These are phyloP conservation scores for Ruellia speciosa DNA, from an alignment of 305 asterid species.

Conservation along the genomic window DNA sequence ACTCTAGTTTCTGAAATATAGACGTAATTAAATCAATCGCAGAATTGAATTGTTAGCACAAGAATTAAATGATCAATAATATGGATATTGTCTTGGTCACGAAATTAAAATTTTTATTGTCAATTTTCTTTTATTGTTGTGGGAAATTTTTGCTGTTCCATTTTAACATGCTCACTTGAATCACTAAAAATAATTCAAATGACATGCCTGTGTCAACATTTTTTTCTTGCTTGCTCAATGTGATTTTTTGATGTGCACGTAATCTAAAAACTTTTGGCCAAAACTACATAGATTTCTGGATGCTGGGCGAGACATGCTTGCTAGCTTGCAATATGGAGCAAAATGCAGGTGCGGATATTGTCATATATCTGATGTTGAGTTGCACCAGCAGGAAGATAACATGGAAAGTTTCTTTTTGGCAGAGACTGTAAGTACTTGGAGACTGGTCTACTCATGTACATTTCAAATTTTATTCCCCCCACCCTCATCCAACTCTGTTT, in stretches of 20 bases:
- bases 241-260: not conserved
- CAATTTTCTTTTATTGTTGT: not conserved
- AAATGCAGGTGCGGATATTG: constrained; percentile 95
- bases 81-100: not conserved
- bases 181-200: too few species aligned
- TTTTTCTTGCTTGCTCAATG: too few species aligned
- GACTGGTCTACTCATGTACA: not conserved
- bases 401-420: constrained; percentile 99
- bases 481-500: too few species aligned
- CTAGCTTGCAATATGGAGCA: constrained; percentile 88
- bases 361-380: constrained; percentile 90
- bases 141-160: not conserved
- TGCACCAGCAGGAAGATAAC: constrained; percentile 88
- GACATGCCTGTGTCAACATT: not conserved
- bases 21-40: not conserved
- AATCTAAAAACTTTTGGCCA: constrained; percentile 5
- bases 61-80: not conserved
- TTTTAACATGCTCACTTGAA: not conserved
- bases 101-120: too few species aligned
- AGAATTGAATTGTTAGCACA: not conserved
- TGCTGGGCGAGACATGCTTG: constrained; percentile 91
- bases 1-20: too few species aligned
- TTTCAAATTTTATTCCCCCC: not conserved
- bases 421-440: constrained; percentile 60
- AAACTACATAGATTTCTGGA: constrained; percentile 59